phyloP scores from a whole-genome alignment of 192 early-diverging fungal species.

The Cladochytrium replicatum region DNA sequence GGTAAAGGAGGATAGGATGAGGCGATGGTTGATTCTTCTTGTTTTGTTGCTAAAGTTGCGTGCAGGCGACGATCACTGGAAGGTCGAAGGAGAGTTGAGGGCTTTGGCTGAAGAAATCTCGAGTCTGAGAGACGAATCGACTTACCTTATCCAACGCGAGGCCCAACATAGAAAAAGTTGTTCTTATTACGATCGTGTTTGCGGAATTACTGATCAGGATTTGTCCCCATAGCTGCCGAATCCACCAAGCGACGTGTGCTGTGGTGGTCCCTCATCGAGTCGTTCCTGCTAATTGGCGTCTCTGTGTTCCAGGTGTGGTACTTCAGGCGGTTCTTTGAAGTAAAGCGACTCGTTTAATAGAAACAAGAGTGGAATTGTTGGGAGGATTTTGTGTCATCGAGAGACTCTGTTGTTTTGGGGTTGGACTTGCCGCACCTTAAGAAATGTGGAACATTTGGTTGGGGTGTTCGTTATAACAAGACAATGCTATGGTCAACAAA shows the following conservation, averaged over 20 bases:
- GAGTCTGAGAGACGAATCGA: not conserved
- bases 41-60: not conserved
- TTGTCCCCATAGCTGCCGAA: not conserved
- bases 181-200: not conserved
- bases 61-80: not conserved
- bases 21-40: not conserved
- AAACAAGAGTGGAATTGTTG: no score
- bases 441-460: no score
- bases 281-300: not conserved
- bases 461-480: no score
- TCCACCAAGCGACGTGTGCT: not conserved
- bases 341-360: not conserved
- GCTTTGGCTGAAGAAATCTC: not conserved
- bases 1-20: not conserved
- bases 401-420: no score
- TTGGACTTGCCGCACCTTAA: no score
- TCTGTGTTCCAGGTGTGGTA: not conserved
- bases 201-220: not conserved
- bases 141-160: not conserved
- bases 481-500: no score
- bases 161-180: not conserved
- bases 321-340: not conserved
- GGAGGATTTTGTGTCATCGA: no score
- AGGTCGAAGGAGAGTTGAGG: not conserved
- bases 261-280: not conserved